phyloP scores from a whole-genome alignment of 768 basidiomycete genomes.

The Tephrocybe sp. region DNA sequence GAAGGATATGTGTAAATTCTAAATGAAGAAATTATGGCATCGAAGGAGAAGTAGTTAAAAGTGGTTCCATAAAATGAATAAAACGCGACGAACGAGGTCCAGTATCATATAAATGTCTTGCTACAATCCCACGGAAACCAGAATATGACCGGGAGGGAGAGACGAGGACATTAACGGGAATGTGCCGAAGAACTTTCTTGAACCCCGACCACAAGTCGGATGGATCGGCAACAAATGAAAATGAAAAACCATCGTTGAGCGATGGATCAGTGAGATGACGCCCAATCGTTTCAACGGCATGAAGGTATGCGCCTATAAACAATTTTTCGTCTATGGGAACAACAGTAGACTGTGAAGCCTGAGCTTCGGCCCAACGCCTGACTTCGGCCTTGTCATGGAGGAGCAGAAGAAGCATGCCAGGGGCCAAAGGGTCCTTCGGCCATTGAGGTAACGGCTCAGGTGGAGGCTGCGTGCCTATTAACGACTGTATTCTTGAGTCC shows the following conservation, averaged over 20 bases:
- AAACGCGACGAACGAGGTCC: conserved; percentile 52
- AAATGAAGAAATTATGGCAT: conserved; percentile 11
- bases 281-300: conserved; percentile 41
- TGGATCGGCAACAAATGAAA: conserved; percentile 33
- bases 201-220: conserved; percentile 53
- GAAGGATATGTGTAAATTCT: conserved; percentile 63
- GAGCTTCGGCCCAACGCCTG: conserved; percentile 58
- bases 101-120: conserved; percentile 56
- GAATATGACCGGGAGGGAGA: conserved; percentile 30
- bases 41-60: conserved; percentile 10
- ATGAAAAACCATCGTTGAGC: conserved; percentile 10
- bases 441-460: conserved; percentile 38
- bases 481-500: conserved; percentile 41
- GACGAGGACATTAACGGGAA: conserved; percentile 44
- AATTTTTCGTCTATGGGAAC: conserved; percentile 43
- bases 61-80: conserved; percentile 7
- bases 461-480: conserved; percentile 38
- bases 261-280: conserved; percentile 10
- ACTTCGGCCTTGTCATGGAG: conserved; percentile 46
- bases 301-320: conserved; percentile 43
- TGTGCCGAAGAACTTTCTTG: conserved; percentile 41
- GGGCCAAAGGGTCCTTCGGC: conserved; percentile 58
- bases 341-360: conserved; percentile 34
- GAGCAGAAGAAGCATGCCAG: conserved; percentile 57
- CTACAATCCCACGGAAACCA: conserved; percentile 52